Percentiles rank a stretch among this genome's conserved stretches.
These are phyloP conservation scores for Aeschynomene evenia DNA, from an alignment of 306 rosid genomes.

Conservation along the genomic window DNA sequence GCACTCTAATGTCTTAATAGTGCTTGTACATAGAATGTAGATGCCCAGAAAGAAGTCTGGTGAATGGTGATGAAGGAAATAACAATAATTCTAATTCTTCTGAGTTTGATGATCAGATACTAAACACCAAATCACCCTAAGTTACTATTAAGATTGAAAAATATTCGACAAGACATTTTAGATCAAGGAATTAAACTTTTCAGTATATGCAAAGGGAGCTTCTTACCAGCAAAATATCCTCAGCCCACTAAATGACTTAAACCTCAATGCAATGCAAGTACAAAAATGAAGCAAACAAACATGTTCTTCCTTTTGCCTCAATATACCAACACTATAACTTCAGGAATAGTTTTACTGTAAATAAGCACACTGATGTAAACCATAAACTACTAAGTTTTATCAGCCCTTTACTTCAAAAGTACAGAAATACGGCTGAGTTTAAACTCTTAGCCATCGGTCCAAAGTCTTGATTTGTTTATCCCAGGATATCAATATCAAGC, in stretches of 20 bases:
- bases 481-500: constrained; percentile 56
- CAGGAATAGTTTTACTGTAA: neutral
- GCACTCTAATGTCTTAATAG: too few species aligned
- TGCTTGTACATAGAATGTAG: too few species aligned
- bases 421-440: constrained; percentile 30
- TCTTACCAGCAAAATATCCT: neutral
- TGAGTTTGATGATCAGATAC: neutral
- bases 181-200: neutral
- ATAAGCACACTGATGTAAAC: constrained; percentile 18
- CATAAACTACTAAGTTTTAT: neutral
- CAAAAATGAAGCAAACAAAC: constrained; percentile 31
- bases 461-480: constrained; percentile 12
- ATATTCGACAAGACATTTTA: neutral
- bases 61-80: neutral
- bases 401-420: constrained; percentile 32
- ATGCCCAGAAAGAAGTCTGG: too few species aligned
- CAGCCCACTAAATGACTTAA: neutral
- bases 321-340: neutral
- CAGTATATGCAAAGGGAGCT: neutral
- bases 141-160: neutral
- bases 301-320: constrained; percentile 28
- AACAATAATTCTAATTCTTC: neutral
- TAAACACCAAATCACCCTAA: neutral
- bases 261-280: constrained; percentile 3
- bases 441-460: constrained; percentile 5